Conservation (phyloP, 2,329 filamentous ascomycete genomes). For the Fusarium sp. region DNA sequence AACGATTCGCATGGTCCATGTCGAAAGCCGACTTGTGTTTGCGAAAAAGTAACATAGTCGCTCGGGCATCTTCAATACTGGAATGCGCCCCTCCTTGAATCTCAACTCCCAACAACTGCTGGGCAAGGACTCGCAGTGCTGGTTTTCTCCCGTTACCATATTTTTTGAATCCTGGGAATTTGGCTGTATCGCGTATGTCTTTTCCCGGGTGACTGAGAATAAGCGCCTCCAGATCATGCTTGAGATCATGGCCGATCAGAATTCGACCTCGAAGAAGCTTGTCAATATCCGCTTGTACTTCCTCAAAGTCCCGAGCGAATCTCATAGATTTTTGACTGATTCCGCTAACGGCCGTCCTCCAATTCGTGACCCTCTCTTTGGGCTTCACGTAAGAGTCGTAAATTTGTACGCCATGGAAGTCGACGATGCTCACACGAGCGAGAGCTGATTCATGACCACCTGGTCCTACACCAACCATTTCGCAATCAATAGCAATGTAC, state of each 20-base stretch:
- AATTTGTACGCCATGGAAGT: constrained; percentile 91
- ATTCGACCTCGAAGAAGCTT: constrained; percentile 77
- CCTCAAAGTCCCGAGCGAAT: constrained; percentile 75
- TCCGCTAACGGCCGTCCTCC: constrained; percentile 88
- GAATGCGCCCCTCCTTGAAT: constrained; percentile 75
- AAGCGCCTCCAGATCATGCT: constrained; percentile 81
- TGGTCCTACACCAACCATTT: constrained; percentile 93
- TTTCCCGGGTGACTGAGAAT: constrained; percentile 81
- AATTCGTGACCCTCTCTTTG: constrained; percentile 84
- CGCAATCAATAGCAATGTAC: constrained; percentile 94
- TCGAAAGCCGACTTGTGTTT: constrained; percentile 89
- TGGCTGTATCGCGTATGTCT: constrained; percentile 87
- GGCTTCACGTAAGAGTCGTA: constrained; percentile 94
- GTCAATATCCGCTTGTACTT: constrained; percentile 80
- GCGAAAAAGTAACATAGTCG: constrained; percentile 89
- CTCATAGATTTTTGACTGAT: constrained; percentile 80
- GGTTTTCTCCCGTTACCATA: constrained; percentile 76
- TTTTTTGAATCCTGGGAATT: constrained; percentile 79
- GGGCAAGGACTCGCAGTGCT: constrained; percentile 69
- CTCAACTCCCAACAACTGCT: constrained; percentile 68
- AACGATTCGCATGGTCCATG: constrained; percentile 78
- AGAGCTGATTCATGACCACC: constrained; percentile 79
- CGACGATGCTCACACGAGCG: constrained; percentile 89
- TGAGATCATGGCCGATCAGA: constrained; percentile 85
- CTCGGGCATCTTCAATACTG: constrained; percentile 83